phyloP scores from a whole-genome alignment of 73 alveolate genomes.

The Paramecium caudatum region DNA sequence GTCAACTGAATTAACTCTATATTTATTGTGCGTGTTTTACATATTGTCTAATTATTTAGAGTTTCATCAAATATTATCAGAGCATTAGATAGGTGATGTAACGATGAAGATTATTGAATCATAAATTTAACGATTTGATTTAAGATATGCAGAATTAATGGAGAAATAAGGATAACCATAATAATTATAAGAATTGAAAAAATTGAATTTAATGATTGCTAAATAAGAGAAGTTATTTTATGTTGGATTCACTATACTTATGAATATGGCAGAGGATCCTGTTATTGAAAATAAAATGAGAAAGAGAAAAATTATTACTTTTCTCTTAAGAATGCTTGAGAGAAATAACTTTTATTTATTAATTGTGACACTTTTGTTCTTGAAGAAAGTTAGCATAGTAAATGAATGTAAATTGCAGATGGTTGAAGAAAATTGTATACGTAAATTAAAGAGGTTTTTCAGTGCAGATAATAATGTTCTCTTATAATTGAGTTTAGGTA shows the following conservation, averaged over 20 bases:
- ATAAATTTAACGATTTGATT: slow-evolving; percentile 91
- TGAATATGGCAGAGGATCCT: slow-evolving; percentile 97
- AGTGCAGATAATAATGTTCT: slow-evolving; percentile 89
- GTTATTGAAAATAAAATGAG: slow-evolving; percentile 97
- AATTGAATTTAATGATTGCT: slow-evolving; percentile 89
- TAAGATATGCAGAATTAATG: slow-evolving; percentile 83
- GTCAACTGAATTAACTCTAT: slow-evolving; percentile 90
- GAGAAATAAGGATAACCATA: slow-evolving; percentile 79
- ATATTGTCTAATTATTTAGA: slow-evolving; percentile 93
- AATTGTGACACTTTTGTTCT: slow-evolving; percentile 91
- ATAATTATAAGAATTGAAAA: slow-evolving; percentile 80
- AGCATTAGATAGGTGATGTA: slow-evolving; percentile 96
- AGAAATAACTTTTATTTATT: slow-evolving; percentile 95
- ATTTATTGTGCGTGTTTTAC: slow-evolving; percentile 93
- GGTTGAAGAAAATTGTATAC: slow-evolving; percentile 91
- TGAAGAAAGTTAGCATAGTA: slow-evolving; percentile 94
- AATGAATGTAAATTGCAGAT: slow-evolving; percentile 94
- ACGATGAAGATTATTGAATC: slow-evolving; percentile 94
- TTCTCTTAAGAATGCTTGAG: slow-evolving; percentile 89
- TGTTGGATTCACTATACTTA: slow-evolving; percentile 93
- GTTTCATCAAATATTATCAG: slow-evolving; percentile 90
- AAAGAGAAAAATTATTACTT: slow-evolving; percentile 88
- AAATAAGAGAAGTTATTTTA: slow-evolving; percentile 96
- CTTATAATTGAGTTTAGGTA: slow-evolving; percentile 77
- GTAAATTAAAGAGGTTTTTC: slow-evolving; percentile 91